Conservation (phyloP, 306 rosid species). For the Echinosophora koreensis region DNA sequence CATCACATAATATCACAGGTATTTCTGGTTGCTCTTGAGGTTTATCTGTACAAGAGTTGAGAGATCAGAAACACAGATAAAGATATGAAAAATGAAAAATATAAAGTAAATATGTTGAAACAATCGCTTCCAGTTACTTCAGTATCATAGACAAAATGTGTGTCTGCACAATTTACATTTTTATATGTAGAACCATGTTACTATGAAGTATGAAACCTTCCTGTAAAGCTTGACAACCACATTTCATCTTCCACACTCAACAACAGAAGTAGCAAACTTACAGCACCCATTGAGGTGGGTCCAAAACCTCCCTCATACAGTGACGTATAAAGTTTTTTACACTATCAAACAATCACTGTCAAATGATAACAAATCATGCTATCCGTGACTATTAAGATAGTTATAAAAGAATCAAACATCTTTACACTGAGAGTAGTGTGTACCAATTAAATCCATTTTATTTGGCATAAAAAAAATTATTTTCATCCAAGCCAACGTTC, state of each 20-base stretch:
- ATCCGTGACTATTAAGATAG: too few relatives aligned
- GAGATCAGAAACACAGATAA: conserved; percentile 34
- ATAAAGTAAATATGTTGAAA: neutral
- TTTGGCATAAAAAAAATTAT: neutral
- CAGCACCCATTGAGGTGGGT: neutral
- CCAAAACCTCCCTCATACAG: neutral
- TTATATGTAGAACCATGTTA: conserved; percentile 2
- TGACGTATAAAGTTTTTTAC: too few relatives aligned
- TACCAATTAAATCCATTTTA: too few relatives aligned
- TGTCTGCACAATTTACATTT: neutral
- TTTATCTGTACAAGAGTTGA: conserved; percentile 41
- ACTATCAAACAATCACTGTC: too few relatives aligned
- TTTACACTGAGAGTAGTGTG: too few relatives aligned
- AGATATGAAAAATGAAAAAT: conserved; percentile 34
- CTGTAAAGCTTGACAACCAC: neutral
- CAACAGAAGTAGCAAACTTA: conserved; percentile 13
- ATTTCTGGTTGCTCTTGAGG: conserved; percentile 32
- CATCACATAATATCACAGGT: conserved; percentile 25
- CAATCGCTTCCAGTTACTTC: neutral
- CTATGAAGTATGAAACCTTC: neutral
- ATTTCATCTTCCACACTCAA: conserved; percentile 26
- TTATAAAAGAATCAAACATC: too few relatives aligned
- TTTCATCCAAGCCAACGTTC: neutral
- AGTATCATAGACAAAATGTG: neutral
- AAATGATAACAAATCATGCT: too few relatives aligned